Evolutionary conservation across 2,329 filamentous ascomycete species (phyloP), one percentile per base, ranked within the genome.

Genomic region (Juglanconis sp.): DNA sequence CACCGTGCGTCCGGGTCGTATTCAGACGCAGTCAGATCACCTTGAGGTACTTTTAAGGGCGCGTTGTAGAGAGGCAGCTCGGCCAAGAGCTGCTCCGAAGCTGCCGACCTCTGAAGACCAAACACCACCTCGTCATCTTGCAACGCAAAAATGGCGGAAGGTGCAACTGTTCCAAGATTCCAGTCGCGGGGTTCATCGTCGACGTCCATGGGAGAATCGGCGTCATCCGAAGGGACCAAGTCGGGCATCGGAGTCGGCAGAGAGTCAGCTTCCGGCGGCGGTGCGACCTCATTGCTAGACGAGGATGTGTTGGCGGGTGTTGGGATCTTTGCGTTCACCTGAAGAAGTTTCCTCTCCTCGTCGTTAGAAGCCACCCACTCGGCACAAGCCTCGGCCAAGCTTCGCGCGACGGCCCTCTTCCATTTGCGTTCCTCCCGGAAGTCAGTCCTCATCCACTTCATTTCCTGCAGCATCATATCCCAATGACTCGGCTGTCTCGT

Each of bases 371-470:
- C 81, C 42, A 92, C 83, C 85, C 91, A 99, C 66, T 94, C 88
- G 0, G 89, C 91, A 73, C 94, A 98, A 68, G 89, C 90, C 68
- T 87, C 80, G 1, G 92, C 95, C 62, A 96, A 80, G 60, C 88
- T 92, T 61, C 88, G 88, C 5, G 93, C 93, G 40, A 89, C 84
- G 2, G 89, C 85, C 70, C 86, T 87, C 76, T 97, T 98, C 92
- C 93, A 96, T 72, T 96, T 96, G 46, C 92, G 81, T 73, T 98
- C 95, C 74, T 97, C 91, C 55, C 90, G 85, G 69, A 97, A 98
- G 74, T 99, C 95, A 1, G 92, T 97, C 54, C 93, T 86, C 91
- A 99, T 96, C 94, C 94, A 98, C 73, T 93, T 96, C 84, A 94
- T 91, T 77, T 99, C 93, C 66, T 92, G 85, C 36, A 99, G 78